Conservation (phyloP, 164 flowering plant species). For the Nymphaea colorata region DNA sequence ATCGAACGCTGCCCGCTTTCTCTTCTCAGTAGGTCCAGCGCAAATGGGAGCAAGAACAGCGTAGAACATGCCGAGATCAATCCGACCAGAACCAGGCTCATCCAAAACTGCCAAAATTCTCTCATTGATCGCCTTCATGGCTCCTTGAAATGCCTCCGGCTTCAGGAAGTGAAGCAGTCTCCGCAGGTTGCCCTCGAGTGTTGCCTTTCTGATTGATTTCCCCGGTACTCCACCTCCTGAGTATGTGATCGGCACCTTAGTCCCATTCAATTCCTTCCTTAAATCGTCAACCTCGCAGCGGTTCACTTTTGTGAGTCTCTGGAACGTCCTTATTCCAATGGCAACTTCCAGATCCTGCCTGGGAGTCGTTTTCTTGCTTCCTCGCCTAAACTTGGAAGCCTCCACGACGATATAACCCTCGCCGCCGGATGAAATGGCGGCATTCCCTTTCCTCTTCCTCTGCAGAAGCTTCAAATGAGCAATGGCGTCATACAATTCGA, state of each 20-base stretch:
- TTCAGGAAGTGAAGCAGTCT: constrained; percentile 60
- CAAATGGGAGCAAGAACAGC: constrained; percentile 86
- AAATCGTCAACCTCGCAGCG: constrained; percentile 68
- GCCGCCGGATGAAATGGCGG: constrained; percentile 25
- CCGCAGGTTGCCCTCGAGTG: constrained; percentile 62
- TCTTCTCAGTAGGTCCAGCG: constrained; percentile 52
- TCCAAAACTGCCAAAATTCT: constrained; percentile 65
- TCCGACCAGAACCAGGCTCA: constrained; percentile 62
- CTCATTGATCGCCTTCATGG: constrained; percentile 91
- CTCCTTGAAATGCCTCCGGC: constrained; percentile 89
- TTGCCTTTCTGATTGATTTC: constrained; percentile 80
- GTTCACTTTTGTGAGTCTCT: constrained; percentile 68
- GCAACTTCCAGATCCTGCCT: constrained; percentile 68
- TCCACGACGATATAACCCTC: constrained; percentile 62
- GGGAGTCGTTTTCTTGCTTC: constrained; percentile 44
- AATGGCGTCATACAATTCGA: constrained; percentile 88
- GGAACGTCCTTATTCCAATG: constrained; percentile 78
- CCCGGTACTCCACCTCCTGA: constrained; percentile 81
- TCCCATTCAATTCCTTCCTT: constrained; percentile 72
- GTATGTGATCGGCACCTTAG: constrained; percentile 73
- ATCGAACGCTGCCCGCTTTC: constrained; percentile 78
- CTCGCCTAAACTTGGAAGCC: constrained; percentile 56
- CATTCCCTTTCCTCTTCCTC: constrained; percentile 52
- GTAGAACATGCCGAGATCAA: constrained; percentile 87
- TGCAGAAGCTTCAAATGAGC: constrained; percentile 83